A percentile compares a stretch with the other conserved stretches of the same genome.
These are phyloP conservation scores for Colletotrichum euphorbiae DNA, from an alignment of 2,329 filamentous ascomycete species.

Conservation along the genomic window DNA sequence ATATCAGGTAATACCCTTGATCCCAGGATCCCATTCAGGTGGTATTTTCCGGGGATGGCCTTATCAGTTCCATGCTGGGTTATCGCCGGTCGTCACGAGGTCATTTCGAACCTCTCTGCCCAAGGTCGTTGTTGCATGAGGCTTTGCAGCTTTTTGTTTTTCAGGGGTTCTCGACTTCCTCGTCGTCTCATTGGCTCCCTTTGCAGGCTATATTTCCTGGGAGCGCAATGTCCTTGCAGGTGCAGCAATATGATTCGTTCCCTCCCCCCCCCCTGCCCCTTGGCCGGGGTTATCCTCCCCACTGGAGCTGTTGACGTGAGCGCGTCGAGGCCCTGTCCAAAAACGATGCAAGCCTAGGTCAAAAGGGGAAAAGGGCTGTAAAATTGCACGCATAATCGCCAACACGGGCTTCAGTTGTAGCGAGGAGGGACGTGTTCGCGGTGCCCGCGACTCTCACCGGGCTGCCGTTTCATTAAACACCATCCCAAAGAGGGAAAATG, in stretches of 20 bases:
- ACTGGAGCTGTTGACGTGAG: constrained; percentile 29
- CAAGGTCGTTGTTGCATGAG: constrained; percentile 1
- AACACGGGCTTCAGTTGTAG: constrained; percentile 7
- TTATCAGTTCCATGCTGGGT: constrained; percentile 14
- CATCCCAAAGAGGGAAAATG: constrained; percentile 30
- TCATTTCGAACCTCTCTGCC: background rate
- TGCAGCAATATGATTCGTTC: constrained; percentile 28
- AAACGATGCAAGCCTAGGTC: constrained; percentile 14
- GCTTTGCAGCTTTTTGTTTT: constrained; percentile 1
- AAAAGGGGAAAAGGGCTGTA: constrained; percentile 28
- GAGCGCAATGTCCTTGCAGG: too few species aligned
- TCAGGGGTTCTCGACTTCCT: constrained; percentile 20
- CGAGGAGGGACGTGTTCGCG: background rate
- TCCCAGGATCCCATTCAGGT: constrained; percentile 31
- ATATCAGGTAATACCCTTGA: constrained; percentile 23
- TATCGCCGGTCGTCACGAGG: constrained; percentile 27
- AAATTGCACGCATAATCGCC: constrained; percentile 28
- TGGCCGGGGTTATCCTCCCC: background rate
- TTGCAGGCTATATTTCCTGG: constrained; percentile 18
- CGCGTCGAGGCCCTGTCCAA: constrained; percentile 33
- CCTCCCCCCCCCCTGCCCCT: background rate
- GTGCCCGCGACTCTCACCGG: constrained; percentile 25
- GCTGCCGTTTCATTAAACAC: constrained; percentile 38
- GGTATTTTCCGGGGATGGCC: constrained; percentile 35
- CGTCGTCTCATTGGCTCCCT: constrained; percentile 23